Evolutionary conservation across 2,329 filamentous ascomycete species (phyloP), one percentile per base, ranked within the genome.

Genomic region (Chrysoporthe cubensis): DNA sequence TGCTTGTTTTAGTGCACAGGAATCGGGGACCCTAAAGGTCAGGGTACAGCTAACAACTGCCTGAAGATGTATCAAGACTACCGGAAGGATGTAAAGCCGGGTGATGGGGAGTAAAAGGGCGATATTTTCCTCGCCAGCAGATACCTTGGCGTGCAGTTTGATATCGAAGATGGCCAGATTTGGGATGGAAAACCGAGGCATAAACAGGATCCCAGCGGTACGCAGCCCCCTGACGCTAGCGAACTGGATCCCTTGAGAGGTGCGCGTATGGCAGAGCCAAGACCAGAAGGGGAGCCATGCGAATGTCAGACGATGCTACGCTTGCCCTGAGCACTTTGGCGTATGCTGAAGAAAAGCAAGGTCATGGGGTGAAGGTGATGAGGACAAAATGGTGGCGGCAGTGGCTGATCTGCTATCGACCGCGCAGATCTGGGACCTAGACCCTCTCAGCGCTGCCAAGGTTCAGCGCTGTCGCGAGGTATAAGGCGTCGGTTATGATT

Each of bases 181-280:
- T 40, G 5, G 37, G 9, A 40, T 40, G 37, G 37, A 40, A 40
- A 9, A 40, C 5, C 6, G 37, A 9, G 26, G 57, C 40, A 65
- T 26, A 65, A 34, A 43, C 26, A 21, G 26, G 43, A 42, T 44
- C 21, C 40, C 13, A 21, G 43, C 57, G 40, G 18, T 26, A 60
- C 44, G 57, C 32, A 60, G 44, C 57, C 57, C 26, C 57, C 57
- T 60, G 40, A 46, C 40, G 57, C 57, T 60, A 60, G 43, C 14
- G 40, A 26, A 11, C 13, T 21, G 11, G 8, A 14, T 46, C 11
- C 14, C 18, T 46, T 46, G 44, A 46, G 8, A 46, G 18, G 37
- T 14, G n/a, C 57, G 7, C 50, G 26, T 8, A n/a, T 26, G 50
- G 50, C 50, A 54, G 21, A 6, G 14, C 6, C 18, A n/a, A 16